A percentile compares a stretch with the other conserved stretches of the same genome.
Conservation (phyloP, 768 basidiomycete species). For the Phylloporus sp. region DNA sequence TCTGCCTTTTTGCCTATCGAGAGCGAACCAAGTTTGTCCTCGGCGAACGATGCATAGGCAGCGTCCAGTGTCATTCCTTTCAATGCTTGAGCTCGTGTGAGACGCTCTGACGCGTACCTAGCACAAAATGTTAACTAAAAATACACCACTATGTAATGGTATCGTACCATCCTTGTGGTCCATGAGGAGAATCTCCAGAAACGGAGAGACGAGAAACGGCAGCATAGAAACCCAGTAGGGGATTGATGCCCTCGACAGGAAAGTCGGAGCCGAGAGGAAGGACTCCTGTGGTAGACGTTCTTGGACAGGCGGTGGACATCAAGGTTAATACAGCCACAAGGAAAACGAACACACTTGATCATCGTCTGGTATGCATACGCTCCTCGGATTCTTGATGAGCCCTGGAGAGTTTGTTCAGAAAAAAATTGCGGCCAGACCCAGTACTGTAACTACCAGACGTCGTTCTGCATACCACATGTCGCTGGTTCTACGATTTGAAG, state of each 20-base stretch:
- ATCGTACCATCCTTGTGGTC: constrained; percentile 72
- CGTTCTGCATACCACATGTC: constrained; percentile 92
- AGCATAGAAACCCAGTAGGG: constrained; percentile 86
- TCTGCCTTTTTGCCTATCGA: constrained; percentile 80
- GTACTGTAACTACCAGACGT: constrained; percentile 51
- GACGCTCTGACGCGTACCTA: constrained; percentile 73
- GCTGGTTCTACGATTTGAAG: constrained; percentile 52
- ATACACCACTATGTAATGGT: neutral
- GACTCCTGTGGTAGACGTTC: constrained; percentile 47
- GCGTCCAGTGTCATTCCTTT: constrained; percentile 90
- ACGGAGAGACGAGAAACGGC: constrained; percentile 70
- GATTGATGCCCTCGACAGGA: constrained; percentile 89
- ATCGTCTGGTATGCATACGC: constrained; percentile 89
- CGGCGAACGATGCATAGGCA: constrained; percentile 83
- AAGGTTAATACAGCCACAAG: neutral
- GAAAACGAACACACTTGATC: constrained; percentile 48
- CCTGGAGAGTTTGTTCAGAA: constrained; percentile 40
- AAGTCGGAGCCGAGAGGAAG: constrained; percentile 91
- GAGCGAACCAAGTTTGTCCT: constrained; percentile 68
- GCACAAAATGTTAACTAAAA: neutral
- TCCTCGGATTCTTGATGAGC: constrained; percentile 74
- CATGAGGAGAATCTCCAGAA: constrained; percentile 79
- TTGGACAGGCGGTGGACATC: constrained; percentile 18
- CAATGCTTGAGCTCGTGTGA: constrained; percentile 78
- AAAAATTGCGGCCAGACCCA: neutral